These are phyloP conservation scores for Paramecium sonneborni DNA, from an alignment of 73 alveolate genomes.

Conservation along the genomic window DNA sequence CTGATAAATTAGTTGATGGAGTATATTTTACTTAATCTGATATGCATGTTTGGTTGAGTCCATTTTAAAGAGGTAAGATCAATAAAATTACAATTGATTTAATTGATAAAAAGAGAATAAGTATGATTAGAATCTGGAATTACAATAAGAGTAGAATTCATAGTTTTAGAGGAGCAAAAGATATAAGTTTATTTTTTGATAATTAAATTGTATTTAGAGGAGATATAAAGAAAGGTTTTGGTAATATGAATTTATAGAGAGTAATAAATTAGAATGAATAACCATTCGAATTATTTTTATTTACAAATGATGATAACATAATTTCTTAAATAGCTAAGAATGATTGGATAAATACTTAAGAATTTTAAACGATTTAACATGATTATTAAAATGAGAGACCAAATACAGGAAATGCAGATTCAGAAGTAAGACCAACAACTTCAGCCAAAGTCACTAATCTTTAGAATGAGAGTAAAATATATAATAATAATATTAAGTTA, in stretches of 20 bases:
- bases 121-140: slow-evolving; percentile 92
- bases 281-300: slow-evolving; percentile 78
- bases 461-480: slow-evolving; percentile 12
- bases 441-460: slow-evolving; percentile 61
- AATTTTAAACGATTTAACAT: slow-evolving; percentile 45
- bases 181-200: slow-evolving; percentile 71
- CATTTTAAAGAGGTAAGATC: slow-evolving; percentile 83
- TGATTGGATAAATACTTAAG: slow-evolving; percentile 82
- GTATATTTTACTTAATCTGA: slow-evolving; percentile 82
- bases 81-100: slow-evolving; percentile 76
- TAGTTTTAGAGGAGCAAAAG: slow-evolving; percentile 87
- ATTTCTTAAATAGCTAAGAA: slow-evolving; percentile 69
- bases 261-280: slow-evolving; percentile 66
- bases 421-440: slow-evolving; percentile 71
- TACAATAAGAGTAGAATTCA: slow-evolving; percentile 89
- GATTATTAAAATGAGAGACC: slow-evolving; percentile 71
- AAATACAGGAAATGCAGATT: slow-evolving; percentile 73
- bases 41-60: slow-evolving; percentile 90
- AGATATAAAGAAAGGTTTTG: slow-evolving; percentile 79
- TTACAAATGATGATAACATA: slow-evolving; percentile 75
- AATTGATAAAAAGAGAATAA: slow-evolving; percentile 44
- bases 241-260: slow-evolving; percentile 61
- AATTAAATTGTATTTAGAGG: slow-evolving; percentile 75
- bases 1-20: slow-evolving; percentile 87
- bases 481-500: neutral